Percentiles rank a stretch among this genome's conserved stretches.
Evolutionary conservation across 352 stramenopile species (phyloP).

Genomic region (Globisporangium nunn): DNA sequence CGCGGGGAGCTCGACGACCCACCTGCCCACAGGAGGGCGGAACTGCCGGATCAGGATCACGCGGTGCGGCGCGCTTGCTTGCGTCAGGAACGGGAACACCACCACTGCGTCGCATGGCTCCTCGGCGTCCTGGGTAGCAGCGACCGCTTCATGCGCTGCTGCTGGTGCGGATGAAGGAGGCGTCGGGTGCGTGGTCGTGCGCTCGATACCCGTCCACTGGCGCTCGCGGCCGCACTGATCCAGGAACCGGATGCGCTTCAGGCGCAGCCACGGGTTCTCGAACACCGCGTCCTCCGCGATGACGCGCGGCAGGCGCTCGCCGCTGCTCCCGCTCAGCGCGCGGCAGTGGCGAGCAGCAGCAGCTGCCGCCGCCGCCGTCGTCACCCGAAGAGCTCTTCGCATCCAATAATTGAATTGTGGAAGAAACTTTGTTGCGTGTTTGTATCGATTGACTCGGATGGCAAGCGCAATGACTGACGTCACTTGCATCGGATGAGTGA

Average conservation of each 20-base stretch:
- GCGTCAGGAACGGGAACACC: slow-evolving; percentile 65
- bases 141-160: not conserved
- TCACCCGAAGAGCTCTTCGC: not conserved
- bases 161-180: not conserved
- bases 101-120: slow-evolving; percentile 55
- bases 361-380: not conserved
- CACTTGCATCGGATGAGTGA: not conserved
- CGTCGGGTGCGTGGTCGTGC: slow-evolving; percentile 53
- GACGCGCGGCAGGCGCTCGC: slow-evolving; percentile 28
- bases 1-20: slow-evolving; percentile 88
- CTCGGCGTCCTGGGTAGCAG: not conserved
- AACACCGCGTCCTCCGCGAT: slow-evolving; percentile 47
- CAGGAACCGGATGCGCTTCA: slow-evolving; percentile 66
- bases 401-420: not conserved
- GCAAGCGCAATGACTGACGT: no score
- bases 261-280: slow-evolving; percentile 41
- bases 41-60: slow-evolving; percentile 89
- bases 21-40: slow-evolving; percentile 75
- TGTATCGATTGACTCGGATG: no score
- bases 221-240: slow-evolving; percentile 39
- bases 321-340: not conserved
- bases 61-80: slow-evolving; percentile 15
- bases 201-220: slow-evolving; percentile 57
- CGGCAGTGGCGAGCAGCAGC: not conserved
- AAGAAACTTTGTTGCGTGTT: not conserved